Evolutionary conservation across 768 basidiomycete genomes (phyloP), one percentile per base, ranked within the genome.

Genomic region (Rubroboletus satanas): DNA sequence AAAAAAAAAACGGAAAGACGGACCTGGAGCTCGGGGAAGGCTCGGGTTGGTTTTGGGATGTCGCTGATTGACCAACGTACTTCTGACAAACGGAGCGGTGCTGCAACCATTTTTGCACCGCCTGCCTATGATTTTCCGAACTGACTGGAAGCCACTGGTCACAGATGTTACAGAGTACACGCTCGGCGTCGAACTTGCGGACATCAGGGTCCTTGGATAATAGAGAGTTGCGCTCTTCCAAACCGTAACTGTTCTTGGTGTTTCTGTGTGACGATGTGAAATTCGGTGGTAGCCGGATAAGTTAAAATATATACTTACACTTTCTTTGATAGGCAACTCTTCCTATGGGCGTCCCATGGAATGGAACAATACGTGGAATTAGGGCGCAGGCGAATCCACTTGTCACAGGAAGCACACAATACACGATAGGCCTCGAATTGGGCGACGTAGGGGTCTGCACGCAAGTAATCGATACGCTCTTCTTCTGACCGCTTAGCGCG

Each of bases 331-430:
- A 91, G 71, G 71, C 88, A 90, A 65, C 86, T 88, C 74, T 89
- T 90, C 39, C 89, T 75, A 64, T 91, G 89, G 4, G 89, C 88
- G 65, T 90, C 88, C 89, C 89, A 91, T 0, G 89, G 89, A 51
- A 91, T 90, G n/a, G 84, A 87, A 64, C 89, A 92, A 62, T 90
- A 92, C 0, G 88, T 90, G 51, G 88, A 90, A 67, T 92, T 92
- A 42, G 88, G 88, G 8, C 89, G 79, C n/a, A 91, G 75, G 15
- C 90, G 79, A 58, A 91, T 90, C 89, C 89, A 91, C 67, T 89
- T 90, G 69, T 90, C 84, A 72, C 89, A 92, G 5, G 80, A 83
- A 44, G 83, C 85, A 69, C 89, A 90, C 10, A 90, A 77, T 33
- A 90, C 87, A 10, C 88, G 79, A 66, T 90, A 90, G 0, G 89